Evolutionary conservation across 768 basidiomycete species (phyloP), one percentile per base, ranked within the genome.

Genomic region (Strobilomyces confusus): DNA sequence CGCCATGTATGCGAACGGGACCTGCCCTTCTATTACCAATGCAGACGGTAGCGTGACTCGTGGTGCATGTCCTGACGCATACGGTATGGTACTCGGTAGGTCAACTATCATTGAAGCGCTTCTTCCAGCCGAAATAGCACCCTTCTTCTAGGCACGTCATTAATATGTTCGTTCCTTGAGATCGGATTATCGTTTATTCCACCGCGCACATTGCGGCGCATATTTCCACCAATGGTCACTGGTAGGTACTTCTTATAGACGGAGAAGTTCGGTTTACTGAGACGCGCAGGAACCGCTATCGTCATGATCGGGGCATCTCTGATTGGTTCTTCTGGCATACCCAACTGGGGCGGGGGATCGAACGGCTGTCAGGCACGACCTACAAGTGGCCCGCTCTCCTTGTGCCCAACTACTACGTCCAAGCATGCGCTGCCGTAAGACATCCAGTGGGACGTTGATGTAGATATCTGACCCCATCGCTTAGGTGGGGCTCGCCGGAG

Each of bases 311-410:
- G 91, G 3, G 83, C 85, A 0, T 84, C 84, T 0, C 78, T 93
- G 32, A 77, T 93, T 47, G 89, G 89, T 37, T 70, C 75, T 1
- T 87, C 85, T 8, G 90, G 90, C 4, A 80, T 87, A 41, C 78
- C 79, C 11, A 83, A 91, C 68, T 94, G 91, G 91, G 91, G 85
- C 40, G 90, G 90, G 30, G 90, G 91, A 15, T 83, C 86, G 8
- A 90, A 89, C 56, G 78, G 78, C 54, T 94, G 91, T 65, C 71
- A 75, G 44, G 55, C 55, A 5, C 76, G 81, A n/a, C 88, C 87
- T 1, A 71, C 72, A 3, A 79, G 75, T 8, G 87, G 89, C 2
- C 78, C 86, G 51, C 92, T 87, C 66, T 66, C 73, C 52, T 73
- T 89, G 2, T 94, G 90, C 60, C 91, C 89, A 0, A 83, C 78